Percentiles rank a stretch among this genome's conserved stretches.
These are phyloP conservation scores for Aspergillus olivimuriae DNA, from an alignment of 495 filamentous ascomycete species.

Conservation along the genomic window DNA sequence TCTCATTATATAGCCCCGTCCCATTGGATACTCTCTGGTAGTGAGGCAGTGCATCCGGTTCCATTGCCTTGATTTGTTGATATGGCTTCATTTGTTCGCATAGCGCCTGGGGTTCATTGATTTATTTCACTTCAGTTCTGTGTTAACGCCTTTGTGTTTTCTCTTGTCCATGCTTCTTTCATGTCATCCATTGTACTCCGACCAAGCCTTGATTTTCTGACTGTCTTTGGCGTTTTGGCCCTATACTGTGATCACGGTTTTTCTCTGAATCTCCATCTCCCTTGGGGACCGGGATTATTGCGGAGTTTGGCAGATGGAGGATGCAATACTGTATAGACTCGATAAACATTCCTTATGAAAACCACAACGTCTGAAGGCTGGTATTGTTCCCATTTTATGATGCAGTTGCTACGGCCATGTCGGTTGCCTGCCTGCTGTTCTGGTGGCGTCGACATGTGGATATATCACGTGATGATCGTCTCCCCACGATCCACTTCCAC, in stretches of 20 bases:
- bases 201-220: too few relatives aligned
- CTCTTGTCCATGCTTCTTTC: neutral
- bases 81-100: slow-evolving; percentile 35
- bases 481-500: neutral
- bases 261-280: too few relatives aligned
- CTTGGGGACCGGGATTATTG: neutral
- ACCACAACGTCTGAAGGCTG: too few relatives aligned
- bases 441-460: neutral
- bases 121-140: neutral
- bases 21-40: slow-evolving; percentile 5
- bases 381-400: too few relatives aligned
- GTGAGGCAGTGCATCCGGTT: slow-evolving; percentile 8
- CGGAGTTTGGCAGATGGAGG: neutral
- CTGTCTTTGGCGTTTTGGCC: too few relatives aligned
- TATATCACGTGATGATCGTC: slow-evolving; percentile 5
- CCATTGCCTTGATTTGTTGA: slow-evolving; percentile 10
- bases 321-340: slow-evolving; percentile 1
- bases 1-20: slow-evolving; percentile 17
- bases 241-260: too few relatives aligned
- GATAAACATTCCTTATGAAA: neutral
- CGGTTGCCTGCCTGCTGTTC: too few relatives aligned
- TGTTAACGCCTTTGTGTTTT: neutral
- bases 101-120: slow-evolving; percentile 35
- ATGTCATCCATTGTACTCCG: too few relatives aligned
- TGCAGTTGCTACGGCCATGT: too few relatives aligned